Evolutionary conservation across 768 basidiomycete genomes (phyloP).

Genomic region (Arthromyces matolae): DNA sequence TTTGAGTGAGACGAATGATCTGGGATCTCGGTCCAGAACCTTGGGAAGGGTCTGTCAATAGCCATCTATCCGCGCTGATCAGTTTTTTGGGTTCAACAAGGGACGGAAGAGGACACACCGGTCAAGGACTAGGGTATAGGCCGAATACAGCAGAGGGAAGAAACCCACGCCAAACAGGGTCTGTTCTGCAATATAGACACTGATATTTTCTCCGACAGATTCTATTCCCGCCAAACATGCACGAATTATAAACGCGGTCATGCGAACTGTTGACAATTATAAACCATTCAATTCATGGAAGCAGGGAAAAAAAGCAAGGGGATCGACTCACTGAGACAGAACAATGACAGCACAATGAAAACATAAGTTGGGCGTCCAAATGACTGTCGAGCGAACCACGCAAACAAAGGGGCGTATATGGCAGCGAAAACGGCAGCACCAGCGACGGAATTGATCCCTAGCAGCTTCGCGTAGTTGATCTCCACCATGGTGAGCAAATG

Average conservation of each 20-base stretch:
- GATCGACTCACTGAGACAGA: conserved; percentile 37
- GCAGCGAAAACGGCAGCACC: conserved; percentile 34
- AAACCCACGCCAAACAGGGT: conserved; percentile 39
- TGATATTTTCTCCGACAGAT: conserved; percentile 26
- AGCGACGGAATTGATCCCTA: conserved; percentile 31
- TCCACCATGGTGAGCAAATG: not conserved
- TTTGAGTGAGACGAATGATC: conserved; percentile 21
- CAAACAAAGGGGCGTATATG: conserved; percentile 28
- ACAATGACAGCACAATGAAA: conserved; percentile 29
- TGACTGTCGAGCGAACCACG: conserved; percentile 29
- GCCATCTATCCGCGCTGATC: conserved; percentile 11
- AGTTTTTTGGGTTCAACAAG: not conserved
- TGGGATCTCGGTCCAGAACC: conserved; percentile 3
- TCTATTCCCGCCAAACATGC: conserved; percentile 30
- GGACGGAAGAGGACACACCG: conserved; percentile 24
- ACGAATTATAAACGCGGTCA: conserved; percentile 36
- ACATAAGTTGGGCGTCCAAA: conserved; percentile 31
- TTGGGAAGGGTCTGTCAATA: conserved; percentile 11
- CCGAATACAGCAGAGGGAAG: conserved; percentile 37
- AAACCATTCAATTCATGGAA: not conserved
- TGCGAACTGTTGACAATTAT: conserved; percentile 31
- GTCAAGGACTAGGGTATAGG: conserved; percentile 39
- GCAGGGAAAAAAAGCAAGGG: not conserved
- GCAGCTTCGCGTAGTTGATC: conserved; percentile 29
- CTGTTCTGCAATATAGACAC: conserved; percentile 33